Evolutionary conservation across 352 stramenopile species (phyloP).

Genomic region (Aphanomyces stellatus): DNA sequence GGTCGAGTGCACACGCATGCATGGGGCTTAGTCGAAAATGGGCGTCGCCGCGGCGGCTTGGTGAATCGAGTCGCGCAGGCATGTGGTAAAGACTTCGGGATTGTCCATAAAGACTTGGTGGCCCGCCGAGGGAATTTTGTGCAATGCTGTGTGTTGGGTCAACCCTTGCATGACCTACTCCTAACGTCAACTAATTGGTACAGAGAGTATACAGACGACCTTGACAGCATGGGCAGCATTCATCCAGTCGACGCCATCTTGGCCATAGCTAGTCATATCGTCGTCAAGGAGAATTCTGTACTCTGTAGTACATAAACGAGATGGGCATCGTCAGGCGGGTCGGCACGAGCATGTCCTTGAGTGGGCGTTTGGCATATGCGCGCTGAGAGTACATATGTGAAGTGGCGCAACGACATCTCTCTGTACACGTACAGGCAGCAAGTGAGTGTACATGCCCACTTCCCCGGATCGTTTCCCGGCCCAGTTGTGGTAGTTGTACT

Average conservation of each 20-base stretch:
- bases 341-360: slow-evolving; percentile 45
- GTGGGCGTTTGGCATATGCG: slow-evolving; percentile 39
- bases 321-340: slow-evolving; percentile 51
- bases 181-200: background rate
- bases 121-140: slow-evolving; percentile 50
- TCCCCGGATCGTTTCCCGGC: slow-evolving; percentile 59
- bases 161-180: slow-evolving; percentile 26
- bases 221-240: slow-evolving; percentile 44
- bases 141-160: slow-evolving; percentile 35
- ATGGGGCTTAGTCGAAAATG: no score
- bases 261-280: slow-evolving; percentile 25
- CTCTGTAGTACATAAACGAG: slow-evolving; percentile 74
- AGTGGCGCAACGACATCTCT: background rate
- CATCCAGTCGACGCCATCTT: slow-evolving; percentile 67
- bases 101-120: slow-evolving; percentile 87
- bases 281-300: no score
- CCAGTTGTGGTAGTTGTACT: slow-evolving; percentile 81
- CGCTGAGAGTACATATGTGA: slow-evolving; percentile 27
- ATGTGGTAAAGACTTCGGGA: slow-evolving; percentile 58
- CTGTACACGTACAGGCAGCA: slow-evolving; percentile 40
- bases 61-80: slow-evolving; percentile 49
- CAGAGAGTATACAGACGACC: slow-evolving; percentile 27
- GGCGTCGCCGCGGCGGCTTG: background rate
- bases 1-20: no score
- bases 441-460: slow-evolving; percentile 63